A percentile compares a stretch with the other conserved stretches of the same genome.
Evolutionary conservation across 202 grass and related monocot species (phyloP).

Genomic region (Cymbopogon flexuosus): DNA sequence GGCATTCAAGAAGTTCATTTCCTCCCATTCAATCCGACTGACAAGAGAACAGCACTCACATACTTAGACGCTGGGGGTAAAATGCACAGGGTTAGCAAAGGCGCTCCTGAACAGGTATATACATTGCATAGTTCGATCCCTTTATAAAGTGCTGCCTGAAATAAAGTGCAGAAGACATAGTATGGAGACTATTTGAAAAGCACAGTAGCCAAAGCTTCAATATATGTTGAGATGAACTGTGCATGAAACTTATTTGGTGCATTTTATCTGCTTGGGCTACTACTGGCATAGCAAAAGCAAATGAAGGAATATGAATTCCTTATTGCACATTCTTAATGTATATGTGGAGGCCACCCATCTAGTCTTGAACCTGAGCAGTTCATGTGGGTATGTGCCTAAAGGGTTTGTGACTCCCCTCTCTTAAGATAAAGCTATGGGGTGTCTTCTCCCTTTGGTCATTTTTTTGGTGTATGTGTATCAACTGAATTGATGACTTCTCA

Average conservation of each 20-base stretch:
- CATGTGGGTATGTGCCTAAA: background rate
- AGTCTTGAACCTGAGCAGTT: background rate
- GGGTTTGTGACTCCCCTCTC: background rate
- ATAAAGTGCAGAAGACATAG: background rate
- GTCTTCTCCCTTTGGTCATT: background rate
- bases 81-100: constrained; percentile 69
- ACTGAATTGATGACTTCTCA: background rate
- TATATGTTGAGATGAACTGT: background rate
- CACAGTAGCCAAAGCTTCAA: background rate
- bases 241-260: background rate
- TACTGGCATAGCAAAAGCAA: constrained; percentile 1
- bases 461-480: background rate
- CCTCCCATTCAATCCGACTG: constrained; percentile 63
- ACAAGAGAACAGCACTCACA: constrained; percentile 64
- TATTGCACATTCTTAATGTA: background rate
- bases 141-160: background rate
- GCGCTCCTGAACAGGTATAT: constrained; percentile 69
- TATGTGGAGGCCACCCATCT: background rate
- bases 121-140: background rate
- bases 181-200: background rate
- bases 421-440: background rate
- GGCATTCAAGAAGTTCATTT: constrained; percentile 58
- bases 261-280: background rate
- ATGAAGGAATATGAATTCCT: background rate
- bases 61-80: constrained; percentile 52